A percentile compares a stretch with the other conserved stretches of the same genome.
These are phyloP conservation scores for Nannochloropsis oceanica DNA, from an alignment of 108 stramenopile genomes.

Conservation along the genomic window DNA sequence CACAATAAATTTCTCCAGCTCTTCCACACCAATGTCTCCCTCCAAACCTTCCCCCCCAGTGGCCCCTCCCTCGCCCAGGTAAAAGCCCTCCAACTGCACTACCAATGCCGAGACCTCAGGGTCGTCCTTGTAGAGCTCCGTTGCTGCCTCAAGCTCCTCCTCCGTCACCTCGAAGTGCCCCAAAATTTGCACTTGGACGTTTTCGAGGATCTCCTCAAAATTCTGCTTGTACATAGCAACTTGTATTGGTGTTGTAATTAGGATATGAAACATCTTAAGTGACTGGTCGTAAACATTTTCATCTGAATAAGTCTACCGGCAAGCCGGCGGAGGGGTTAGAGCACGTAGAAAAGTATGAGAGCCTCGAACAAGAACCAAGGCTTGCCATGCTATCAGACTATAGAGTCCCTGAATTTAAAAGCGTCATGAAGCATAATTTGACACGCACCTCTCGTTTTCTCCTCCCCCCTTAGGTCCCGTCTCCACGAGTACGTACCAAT, in stretches of 20 bases:
- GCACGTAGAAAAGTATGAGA: no score
- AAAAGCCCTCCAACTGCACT: not conserved
- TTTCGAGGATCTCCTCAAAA: not conserved
- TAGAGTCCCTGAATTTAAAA: not conserved
- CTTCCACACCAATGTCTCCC: not conserved
- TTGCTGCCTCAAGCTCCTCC: not conserved
- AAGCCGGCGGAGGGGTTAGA: no score
- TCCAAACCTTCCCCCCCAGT: not conserved
- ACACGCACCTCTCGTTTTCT: not conserved
- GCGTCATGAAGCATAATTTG: not conserved
- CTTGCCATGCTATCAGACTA: no score
- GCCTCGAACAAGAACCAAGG: no score
- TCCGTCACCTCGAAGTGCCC: not conserved
- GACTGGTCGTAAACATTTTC: no score
- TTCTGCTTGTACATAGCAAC: not conserved
- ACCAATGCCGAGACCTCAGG: not conserved
- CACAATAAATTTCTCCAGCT: not conserved
- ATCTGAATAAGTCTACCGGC: no score
- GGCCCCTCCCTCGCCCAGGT: not conserved
- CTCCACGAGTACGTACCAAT: not conserved
- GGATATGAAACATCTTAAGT: no score
- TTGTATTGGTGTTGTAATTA: not conserved
- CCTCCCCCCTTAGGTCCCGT: not conserved
- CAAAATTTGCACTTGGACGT: not conserved
- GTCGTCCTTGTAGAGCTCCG: not conserved